Evolutionary conservation across 306 rosid species (phyloP).

Genomic region (Begonia fuchsioides): DNA sequence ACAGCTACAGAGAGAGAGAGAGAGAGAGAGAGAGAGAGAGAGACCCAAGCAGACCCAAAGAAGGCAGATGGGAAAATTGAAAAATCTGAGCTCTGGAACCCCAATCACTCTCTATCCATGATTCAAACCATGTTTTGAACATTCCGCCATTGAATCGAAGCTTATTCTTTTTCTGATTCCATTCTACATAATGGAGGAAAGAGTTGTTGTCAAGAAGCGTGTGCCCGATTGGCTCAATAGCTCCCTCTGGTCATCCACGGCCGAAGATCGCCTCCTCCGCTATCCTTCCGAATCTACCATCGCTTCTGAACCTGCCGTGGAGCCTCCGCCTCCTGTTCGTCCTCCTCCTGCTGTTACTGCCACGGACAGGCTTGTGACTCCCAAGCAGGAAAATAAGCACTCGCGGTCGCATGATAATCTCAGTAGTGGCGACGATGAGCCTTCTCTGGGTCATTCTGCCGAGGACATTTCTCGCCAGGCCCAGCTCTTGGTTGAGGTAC

Average conservation of each 20-base stretch:
- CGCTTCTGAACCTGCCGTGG: conserved; percentile 8
- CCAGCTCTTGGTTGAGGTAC: conserved; percentile 66
- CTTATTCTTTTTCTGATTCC: too few species aligned
- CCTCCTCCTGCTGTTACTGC: conserved; percentile 27
- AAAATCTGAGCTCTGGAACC: too few species aligned
- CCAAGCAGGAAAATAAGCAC: conserved; percentile 21
- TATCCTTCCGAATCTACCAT: conserved; percentile 20
- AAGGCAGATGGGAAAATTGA: too few species aligned
- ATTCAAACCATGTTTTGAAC: too few species aligned
- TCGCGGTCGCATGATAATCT: conserved; percentile 13
- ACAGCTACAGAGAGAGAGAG: too few species aligned
- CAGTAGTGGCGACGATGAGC: conserved; percentile 13
- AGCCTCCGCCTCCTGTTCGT: conserved; percentile 30
- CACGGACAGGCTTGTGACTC: conserved; percentile 20
- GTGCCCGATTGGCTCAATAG: conserved; percentile 99
- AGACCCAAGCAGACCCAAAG: too few species aligned
- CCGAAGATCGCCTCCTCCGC: conserved; percentile 25
- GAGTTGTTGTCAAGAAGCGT: conserved; percentile 45
- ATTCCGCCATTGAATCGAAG: too few species aligned
- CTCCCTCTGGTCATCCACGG: conserved; percentile 68
- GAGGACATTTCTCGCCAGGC: conserved; percentile 73
- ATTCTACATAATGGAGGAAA: not conserved
- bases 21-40: too few species aligned
- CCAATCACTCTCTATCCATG: too few species aligned
- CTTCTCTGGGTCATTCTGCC: conserved; percentile 26